Conservation (phyloP, 495 filamentous ascomycete genomes). For the Geopyxis carbonaria region DNA sequence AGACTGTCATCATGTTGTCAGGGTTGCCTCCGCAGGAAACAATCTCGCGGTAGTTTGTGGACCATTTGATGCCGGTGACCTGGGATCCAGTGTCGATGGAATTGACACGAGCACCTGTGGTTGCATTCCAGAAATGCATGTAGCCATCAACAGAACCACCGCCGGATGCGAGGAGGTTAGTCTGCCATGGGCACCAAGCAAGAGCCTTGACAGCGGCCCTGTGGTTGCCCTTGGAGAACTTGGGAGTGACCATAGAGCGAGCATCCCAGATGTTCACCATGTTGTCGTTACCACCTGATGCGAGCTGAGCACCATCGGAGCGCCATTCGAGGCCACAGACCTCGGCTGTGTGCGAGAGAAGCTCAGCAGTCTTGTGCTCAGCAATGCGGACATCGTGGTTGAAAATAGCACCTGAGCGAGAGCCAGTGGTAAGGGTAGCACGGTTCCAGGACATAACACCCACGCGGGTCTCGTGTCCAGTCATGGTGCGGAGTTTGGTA, state of each 20-base stretch:
- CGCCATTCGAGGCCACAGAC: conserved; percentile 98
- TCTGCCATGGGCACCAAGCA: conserved; percentile 97
- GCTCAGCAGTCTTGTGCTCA: conserved; percentile 92
- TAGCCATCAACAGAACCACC: conserved; percentile 91
- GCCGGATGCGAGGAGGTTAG: conserved; percentile 88
- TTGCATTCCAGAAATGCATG: conserved; percentile 99
- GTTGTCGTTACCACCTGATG: conserved; percentile 96
- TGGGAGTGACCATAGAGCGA: conserved; percentile 74
- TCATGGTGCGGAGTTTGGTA: conserved; percentile 92
- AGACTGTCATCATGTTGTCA: conserved; percentile 96
- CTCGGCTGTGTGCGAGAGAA: conserved; percentile 89
- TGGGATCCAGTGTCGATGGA: conserved; percentile 96
- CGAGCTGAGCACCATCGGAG: conserved; percentile 85
- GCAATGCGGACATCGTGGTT: conserved; percentile 98
- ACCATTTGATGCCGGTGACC: conserved; percentile 90
- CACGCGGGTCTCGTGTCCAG: conserved; percentile 88
- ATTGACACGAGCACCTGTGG: conserved; percentile 91
- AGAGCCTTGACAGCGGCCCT: conserved; percentile 95
- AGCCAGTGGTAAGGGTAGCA: conserved; percentile 86
- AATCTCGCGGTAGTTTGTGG: conserved; percentile 90
- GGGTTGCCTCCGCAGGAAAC: conserved; percentile 93
- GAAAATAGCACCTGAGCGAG: conserved; percentile 86
- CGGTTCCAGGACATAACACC: conserved; percentile 98
- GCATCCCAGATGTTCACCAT: conserved; percentile 98
- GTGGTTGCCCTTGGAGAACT: conserved; percentile 99